A percentile compares a stretch with the other conserved stretches of the same genome.
These are phyloP conservation scores for Psilocybe cubensis DNA, from an alignment of 768 basidiomycete genomes.

Conservation along the genomic window DNA sequence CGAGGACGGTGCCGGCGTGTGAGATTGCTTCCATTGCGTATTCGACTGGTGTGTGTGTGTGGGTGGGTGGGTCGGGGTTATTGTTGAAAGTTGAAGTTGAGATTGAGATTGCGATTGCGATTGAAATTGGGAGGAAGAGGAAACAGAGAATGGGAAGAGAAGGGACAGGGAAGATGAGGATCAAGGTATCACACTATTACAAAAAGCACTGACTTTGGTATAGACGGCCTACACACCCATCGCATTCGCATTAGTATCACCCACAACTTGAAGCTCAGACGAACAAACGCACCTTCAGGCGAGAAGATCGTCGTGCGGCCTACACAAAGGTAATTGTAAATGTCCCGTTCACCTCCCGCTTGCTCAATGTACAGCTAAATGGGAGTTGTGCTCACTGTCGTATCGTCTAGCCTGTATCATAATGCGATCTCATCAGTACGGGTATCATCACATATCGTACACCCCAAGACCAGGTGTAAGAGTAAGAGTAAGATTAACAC, in stretches of 20 bases:
- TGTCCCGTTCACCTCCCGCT: conserved; percentile 7
- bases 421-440: background rate
- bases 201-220: conserved; percentile 79
- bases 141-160: too few relatives aligned
- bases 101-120: conserved; percentile 3
- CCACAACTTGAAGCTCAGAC: background rate
- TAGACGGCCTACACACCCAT: conserved; percentile 72
- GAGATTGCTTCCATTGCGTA: conserved; percentile 99
- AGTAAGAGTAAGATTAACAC: conserved; percentile 14
- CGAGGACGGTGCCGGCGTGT: conserved; percentile 92
- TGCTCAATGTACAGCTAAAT: background rate
- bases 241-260: conserved; percentile 3
- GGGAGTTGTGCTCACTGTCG: conserved; percentile 69
- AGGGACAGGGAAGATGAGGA: too few relatives aligned
- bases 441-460: background rate
- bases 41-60: too few relatives aligned
- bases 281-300: conserved; percentile 77
- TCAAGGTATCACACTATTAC: too few relatives aligned
- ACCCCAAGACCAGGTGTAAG: too few relatives aligned
- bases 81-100: conserved; percentile 1
- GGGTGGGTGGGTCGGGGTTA: too few relatives aligned
- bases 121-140: conserved; percentile 11
- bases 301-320: conserved; percentile 99
- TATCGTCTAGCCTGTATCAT: conserved; percentile 84
- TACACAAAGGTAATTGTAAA: conserved; percentile 43